Base-by-base conservation (phyloP, 2,329 filamentous ascomycete species). In the Curvularia hawaiiensis region DNA sequence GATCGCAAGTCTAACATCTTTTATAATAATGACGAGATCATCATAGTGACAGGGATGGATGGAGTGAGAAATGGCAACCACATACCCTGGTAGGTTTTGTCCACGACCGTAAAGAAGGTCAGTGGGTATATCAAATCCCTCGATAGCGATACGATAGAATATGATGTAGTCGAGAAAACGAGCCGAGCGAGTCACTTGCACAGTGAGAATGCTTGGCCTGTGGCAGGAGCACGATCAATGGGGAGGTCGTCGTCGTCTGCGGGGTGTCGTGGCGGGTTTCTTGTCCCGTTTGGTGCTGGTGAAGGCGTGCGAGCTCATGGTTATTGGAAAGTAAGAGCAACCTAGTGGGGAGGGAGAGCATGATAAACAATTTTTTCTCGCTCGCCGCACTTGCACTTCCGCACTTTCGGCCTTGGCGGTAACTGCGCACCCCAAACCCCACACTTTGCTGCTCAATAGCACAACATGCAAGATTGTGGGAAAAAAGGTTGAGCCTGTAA, bases 1-100 rank as follows among this genome's bases (percentile, higher is more conserved):
- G 66, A 66, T 75, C 73, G 73, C 71, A 75, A 75, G 73, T 75
- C 73, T 75, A 75, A 75, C 73, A 75, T 75, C 73, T 75, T 65
- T 65, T 70, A 71, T 67, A 67, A 63, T 54, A 54, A 65, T 67
- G 72, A 75, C 72, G 55, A 65, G 50, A 62, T 75, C 73, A 75
- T 75, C 73, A 75, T 70, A 52, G 50, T 55, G 51, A 54, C 51
- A 52, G 44, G 45, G 30, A 22, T 38, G 38, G n/a, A 49, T 24
- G 41, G 30, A 30, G 30, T 38, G 26, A 43, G 31, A 31, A n/a
- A 22, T 9, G 31, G 24, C 52, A 61, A 63, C 43, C n/a, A 50
- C 55, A 18, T 54, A 70, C 67, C 64, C 65, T 56, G 45, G 39
- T 35, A 18, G 14, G 40, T 20, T 40, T 31, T 33, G 39, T 43